Evolutionary conservation across 148 eudicot species (phyloP).

Genomic region (Chenopodium album): DNA sequence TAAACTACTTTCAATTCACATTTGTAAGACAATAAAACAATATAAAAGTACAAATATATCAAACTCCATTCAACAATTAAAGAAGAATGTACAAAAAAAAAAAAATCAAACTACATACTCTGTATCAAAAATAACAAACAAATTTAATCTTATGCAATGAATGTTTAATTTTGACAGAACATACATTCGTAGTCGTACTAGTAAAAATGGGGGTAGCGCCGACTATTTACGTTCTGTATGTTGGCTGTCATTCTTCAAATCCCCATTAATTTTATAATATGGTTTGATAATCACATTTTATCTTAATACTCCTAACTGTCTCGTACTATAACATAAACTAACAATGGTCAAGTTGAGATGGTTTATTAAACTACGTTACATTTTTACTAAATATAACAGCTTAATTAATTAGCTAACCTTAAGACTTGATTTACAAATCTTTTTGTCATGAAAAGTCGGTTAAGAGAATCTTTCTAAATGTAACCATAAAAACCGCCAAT

Average conservation of each 20-base stretch:
- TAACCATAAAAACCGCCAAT: conserved; percentile 34
- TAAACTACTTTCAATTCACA: background rate
- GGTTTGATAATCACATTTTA: background rate
- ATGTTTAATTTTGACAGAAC: conserved; percentile 9
- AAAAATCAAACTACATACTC: conserved; percentile 9
- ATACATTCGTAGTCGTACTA: background rate
- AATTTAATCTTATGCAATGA: conserved; percentile 16
- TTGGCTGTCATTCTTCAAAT: conserved; percentile 56
- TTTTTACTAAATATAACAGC: no score
- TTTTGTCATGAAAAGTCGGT: conserved; percentile 32
- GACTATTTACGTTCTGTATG: conserved; percentile 33
- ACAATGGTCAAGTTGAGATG: conserved; percentile 17
- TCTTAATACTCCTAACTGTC: conserved; percentile 23
- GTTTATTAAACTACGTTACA: background rate
- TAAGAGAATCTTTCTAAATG: conserved; percentile 30
- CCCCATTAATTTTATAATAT: conserved; percentile 1
- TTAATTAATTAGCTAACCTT: conserved; percentile 6
- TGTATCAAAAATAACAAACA: conserved; percentile 14
- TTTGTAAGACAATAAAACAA: background rate
- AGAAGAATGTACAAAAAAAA: background rate
- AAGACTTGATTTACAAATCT: conserved; percentile 20
- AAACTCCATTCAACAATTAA: background rate
- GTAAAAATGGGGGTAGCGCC: conserved; percentile 23
- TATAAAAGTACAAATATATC: background rate
- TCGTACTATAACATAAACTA: conserved; percentile 25